Evolutionary conservation across 2,329 filamentous ascomycete species (phyloP).

Genomic region (Fusarium humuli): DNA sequence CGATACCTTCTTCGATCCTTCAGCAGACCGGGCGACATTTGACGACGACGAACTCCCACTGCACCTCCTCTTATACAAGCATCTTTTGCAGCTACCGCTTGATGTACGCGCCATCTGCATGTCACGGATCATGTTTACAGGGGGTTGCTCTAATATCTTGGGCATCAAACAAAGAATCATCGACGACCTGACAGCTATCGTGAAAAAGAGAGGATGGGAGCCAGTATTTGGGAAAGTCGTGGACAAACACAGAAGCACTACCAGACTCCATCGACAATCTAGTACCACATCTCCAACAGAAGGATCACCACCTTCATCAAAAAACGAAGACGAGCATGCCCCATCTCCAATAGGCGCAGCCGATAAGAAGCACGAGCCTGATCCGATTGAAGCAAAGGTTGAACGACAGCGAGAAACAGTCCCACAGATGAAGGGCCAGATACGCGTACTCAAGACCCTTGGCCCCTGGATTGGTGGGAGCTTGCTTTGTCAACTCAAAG

Average conservation of each 20-base stretch:
- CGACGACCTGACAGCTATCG: conserved; percentile 76
- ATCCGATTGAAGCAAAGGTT: conserved; percentile 54
- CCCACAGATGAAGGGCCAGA: conserved; percentile 64
- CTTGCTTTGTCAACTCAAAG: conserved; percentile 73
- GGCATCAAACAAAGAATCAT: conserved; percentile 83
- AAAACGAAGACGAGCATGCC: conserved; percentile 42
- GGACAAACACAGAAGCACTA: conserved; percentile 63
- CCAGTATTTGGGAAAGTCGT: conserved; percentile 77
- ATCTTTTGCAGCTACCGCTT: conserved; percentile 79
- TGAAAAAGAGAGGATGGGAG: conserved; percentile 80
- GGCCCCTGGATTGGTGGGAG: conserved; percentile 82
- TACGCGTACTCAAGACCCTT: conserved; percentile 75
- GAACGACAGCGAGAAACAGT: conserved; percentile 50
- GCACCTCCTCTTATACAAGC: conserved; percentile 79
- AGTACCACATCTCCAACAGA: conserved; percentile 34
- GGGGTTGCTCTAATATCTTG: conserved; percentile 81
- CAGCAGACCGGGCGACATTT: conserved; percentile 65
- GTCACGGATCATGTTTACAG: conserved; percentile 87
- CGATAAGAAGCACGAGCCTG: conserved; percentile 44
- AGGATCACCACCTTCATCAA: conserved; percentile 40
- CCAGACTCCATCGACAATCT: conserved; percentile 54
- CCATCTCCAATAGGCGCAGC: conserved; percentile 38
- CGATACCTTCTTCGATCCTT: conserved; percentile 74
- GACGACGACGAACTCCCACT: conserved; percentile 90
- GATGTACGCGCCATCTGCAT: conserved; percentile 89